phyloP scores from a whole-genome alignment of 2,329 filamentous ascomycete species.

The Nectriaceae sp. region DNA sequence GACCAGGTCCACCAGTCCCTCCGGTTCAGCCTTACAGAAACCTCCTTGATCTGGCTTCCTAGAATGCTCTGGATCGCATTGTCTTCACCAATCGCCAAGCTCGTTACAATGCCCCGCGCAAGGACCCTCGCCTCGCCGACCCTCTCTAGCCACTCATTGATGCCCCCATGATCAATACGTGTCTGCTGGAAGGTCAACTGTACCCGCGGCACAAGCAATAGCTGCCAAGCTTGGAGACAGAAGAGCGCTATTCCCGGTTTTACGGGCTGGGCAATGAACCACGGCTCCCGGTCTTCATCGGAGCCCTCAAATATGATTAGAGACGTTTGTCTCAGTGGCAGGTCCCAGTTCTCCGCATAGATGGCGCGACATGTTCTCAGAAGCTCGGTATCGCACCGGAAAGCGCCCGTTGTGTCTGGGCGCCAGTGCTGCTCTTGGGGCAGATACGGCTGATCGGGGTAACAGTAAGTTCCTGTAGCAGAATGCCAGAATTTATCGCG shows the following conservation, averaged over 20 bases:
- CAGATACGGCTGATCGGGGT: constrained; percentile 3
- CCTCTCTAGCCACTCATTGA: neutral
- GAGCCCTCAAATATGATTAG: constrained; percentile 5
- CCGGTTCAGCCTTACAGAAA: constrained; percentile 5
- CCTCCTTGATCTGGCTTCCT: neutral
- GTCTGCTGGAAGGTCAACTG: constrained; percentile 5
- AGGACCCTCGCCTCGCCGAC: constrained; percentile 1
- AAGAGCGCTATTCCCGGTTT: neutral
- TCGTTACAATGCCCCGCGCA: neutral
- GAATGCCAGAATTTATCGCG: constrained; percentile 1
- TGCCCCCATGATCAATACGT: neutral
- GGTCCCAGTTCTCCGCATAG: constrained; percentile 8
- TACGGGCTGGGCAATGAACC: neutral
- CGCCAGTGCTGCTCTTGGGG: constrained; percentile 2
- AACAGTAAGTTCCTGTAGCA: constrained; percentile 1
- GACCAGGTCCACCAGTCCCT: constrained; percentile 10
- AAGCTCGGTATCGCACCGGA: constrained; percentile 2
- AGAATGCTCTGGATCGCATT: constrained; percentile 4
- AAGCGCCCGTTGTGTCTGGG: constrained; percentile 2
- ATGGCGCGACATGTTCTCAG: constrained; percentile 8
- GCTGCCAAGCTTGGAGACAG: constrained; percentile 8
- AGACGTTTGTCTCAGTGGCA: constrained; percentile 5
- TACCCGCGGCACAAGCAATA: constrained; percentile 4
- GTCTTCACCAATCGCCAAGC: neutral
- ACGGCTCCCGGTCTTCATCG: neutral